A percentile compares a stretch with the other conserved stretches of the same genome.
Evolutionary conservation across 495 filamentous ascomycete genomes (phyloP).

Genomic region (Chaetomidium leptoderma): DNA sequence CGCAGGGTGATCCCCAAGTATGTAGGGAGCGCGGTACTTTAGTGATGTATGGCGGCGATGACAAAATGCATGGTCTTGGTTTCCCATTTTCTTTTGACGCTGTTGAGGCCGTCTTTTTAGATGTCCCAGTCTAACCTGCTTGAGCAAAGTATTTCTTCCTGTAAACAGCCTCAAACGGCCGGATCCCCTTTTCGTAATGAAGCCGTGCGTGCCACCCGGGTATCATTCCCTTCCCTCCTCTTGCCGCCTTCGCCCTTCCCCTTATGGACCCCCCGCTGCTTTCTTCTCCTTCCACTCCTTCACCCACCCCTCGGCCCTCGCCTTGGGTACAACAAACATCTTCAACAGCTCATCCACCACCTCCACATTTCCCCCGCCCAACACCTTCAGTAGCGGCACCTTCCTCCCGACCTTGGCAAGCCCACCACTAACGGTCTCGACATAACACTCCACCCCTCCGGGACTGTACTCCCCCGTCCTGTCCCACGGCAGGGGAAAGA

Average conservation of each 20-base stretch:
- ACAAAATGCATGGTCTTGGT: conserved; percentile 1
- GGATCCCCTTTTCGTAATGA: background rate
- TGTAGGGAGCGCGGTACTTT: background rate
- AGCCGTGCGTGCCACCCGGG: background rate
- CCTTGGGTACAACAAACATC: conserved; percentile 72
- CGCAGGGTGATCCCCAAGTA: background rate
- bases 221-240: conserved; percentile 1
- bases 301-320: conserved; percentile 66
- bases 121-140: background rate
- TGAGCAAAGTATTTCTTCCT: background rate
- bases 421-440: conserved; percentile 76
- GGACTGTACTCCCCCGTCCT: conserved; percentile 58
- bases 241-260: no score
- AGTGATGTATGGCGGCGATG: background rate
- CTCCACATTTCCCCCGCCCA: conserved; percentile 75
- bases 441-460: conserved; percentile 74
- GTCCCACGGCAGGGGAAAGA: conserved; percentile 86
- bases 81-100: no score
- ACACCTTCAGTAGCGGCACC: conserved; percentile 64
- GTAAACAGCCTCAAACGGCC: background rate
- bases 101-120: background rate
- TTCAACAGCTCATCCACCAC: conserved; percentile 80
- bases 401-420: conserved; percentile 89
- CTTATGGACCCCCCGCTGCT: conserved; percentile 30
- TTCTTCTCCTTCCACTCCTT: conserved; percentile 74